Evolutionary conservation across 257 asterid species (phyloP), one percentile per base, ranked within the genome.

Genomic region (Catharanthus roseus): DNA sequence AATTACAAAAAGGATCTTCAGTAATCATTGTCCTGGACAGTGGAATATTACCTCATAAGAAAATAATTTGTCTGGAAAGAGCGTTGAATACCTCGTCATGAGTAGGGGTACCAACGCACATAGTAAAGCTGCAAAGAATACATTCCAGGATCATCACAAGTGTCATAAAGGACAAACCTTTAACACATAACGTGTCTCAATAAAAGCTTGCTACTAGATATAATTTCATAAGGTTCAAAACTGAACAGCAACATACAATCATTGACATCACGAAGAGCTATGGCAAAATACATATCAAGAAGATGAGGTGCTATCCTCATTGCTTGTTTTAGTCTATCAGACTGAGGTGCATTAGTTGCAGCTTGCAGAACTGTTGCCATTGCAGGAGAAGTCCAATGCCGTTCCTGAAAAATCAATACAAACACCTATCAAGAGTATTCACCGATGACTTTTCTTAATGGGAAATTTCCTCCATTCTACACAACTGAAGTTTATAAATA

Each of bases 341-440:
- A 93, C 74, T 79, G 85, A 69, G 96, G 88, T 38, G 87, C 60
- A 75, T 61, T 89, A 56, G 78, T 76, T 61, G 90, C 84, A 41
- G 93, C 82, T 81, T 89, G 96, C 76, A 93, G 80, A 41, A 88
- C 89, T 78, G 91, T 82, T 57, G 92, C 89, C 95, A 93, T 89
- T 42, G 87, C 92, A 74, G 98, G 96, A 77, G 97, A 79, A 69
- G 96, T 83, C 98, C 98, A 93, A 77, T 93, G 97, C 26, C 96
- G 97, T 77, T 89, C 97, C 96, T 92, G 89, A 74, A 78, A 79
- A 70, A 86, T 68, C 67, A 79, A 63, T 54, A 68, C 38, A 33
- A 74, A 68, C 56, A 73, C 38, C 68, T 64, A 31, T 54, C 67
- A 70, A 61, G 11, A 68, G 55, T 50, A 62, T 44, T 71, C 44